Conservation (phyloP, 1,284 basidiomycete species). For the Clitocybe nebularis region DNA sequence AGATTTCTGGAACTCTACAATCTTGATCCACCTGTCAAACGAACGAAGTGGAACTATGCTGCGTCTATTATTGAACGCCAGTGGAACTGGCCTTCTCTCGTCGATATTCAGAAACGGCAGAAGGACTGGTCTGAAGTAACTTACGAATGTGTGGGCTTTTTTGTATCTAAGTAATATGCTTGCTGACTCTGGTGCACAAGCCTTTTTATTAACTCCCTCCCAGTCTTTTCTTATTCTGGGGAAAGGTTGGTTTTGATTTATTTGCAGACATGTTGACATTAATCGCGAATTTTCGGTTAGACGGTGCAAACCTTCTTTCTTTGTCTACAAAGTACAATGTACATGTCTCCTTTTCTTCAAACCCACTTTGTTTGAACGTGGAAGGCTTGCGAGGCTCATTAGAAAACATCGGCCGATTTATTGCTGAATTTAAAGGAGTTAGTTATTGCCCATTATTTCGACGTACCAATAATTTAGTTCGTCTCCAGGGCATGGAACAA, state of each 20-base stretch:
- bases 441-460: constrained; percentile 7
- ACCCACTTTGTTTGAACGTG: constrained; percentile 54
- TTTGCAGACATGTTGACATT: background rate
- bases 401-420: constrained; percentile 37
- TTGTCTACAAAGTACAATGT: constrained; percentile 58
- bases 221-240: constrained; percentile 72
- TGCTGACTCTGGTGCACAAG: constrained; percentile 31
- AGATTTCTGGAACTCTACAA: constrained; percentile 46
- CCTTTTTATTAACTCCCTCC: constrained; percentile 48
- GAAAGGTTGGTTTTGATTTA: constrained; percentile 43
- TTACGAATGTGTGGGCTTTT: constrained; percentile 39
- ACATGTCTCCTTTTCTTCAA: constrained; percentile 51
- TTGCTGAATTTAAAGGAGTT: constrained; percentile 50
- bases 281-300: constrained; percentile 29
- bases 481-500: constrained; percentile 44
- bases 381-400: constrained; percentile 53
- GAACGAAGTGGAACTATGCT: constrained; percentile 44
- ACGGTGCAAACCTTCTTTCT: constrained; percentile 58
- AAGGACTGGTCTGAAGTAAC: constrained; percentile 50
- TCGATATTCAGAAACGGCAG: constrained; percentile 44
- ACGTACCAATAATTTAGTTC: background rate
- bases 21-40: constrained; percentile 27
- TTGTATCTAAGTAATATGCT: constrained; percentile 5
- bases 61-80: constrained; percentile 56
- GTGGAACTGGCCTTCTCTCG: constrained; percentile 67